phyloP scores from a whole-genome alignment of 164 flowering plant species.

The Dillenia turbinata region DNA sequence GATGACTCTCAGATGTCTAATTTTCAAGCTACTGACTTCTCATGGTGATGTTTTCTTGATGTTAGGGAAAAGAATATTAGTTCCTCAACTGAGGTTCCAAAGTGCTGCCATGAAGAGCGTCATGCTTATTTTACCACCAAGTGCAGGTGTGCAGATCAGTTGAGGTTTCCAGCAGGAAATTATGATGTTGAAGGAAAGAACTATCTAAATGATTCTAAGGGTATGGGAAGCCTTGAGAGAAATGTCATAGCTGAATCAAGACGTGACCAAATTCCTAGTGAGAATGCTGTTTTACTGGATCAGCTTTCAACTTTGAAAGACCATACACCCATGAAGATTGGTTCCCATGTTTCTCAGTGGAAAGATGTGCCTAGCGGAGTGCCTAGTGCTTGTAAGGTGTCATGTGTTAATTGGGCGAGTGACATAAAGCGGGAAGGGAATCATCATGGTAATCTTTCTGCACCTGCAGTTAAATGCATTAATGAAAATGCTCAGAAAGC shows the following conservation, averaged over 20 bases:
- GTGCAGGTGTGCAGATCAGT: conserved; percentile 26
- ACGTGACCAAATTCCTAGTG: conserved; percentile 11
- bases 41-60: no score
- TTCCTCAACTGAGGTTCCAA: conserved; percentile 15
- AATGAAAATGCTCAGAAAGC: conserved; percentile 16
- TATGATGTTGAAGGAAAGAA: conserved; percentile 13
- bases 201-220: conserved; percentile 15
- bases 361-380: conserved; percentile 49
- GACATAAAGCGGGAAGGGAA: conserved; percentile 11
- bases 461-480: conserved; percentile 19
- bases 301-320: conserved; percentile 13
- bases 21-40: no score
- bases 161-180: conserved; percentile 20
- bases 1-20: no score
- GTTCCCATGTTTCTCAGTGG: conserved; percentile 40
- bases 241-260: conserved; percentile 15
- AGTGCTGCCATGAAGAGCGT: conserved; percentile 20
- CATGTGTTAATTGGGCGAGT: conserved; percentile 16
- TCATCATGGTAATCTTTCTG: conserved; percentile 20
- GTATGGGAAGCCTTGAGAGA: conserved; percentile 7
- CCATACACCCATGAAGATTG: conserved; percentile 12
- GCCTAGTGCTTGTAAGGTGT: conserved; percentile 13
- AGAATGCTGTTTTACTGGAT: conserved; percentile 12
- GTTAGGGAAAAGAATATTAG: conserved; percentile 6
- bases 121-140: conserved; percentile 16